Conservation (phyloP, 1,284 basidiomycete genomes). For the Ganoderma multipileum region DNA sequence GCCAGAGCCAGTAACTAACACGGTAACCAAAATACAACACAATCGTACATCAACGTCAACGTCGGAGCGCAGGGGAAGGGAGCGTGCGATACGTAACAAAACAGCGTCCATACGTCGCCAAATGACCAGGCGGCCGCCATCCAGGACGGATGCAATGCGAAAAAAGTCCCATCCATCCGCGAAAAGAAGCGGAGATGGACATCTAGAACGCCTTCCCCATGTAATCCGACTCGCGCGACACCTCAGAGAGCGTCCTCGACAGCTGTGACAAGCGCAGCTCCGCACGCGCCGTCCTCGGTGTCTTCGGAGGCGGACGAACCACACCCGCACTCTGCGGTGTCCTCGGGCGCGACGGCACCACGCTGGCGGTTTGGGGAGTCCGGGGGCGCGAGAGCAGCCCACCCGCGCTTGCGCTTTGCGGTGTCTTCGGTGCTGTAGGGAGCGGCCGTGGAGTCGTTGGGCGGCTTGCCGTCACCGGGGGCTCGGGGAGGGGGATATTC, state of each 20-base stretch:
- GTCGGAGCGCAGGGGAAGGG: too few relatives aligned
- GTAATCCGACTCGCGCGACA: slow-evolving; percentile 20
- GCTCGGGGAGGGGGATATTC: slow-evolving; percentile 8
- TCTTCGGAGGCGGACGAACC: neutral
- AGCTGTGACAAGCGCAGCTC: slow-evolving; percentile 26
- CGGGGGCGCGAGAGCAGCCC: slow-evolving; percentile 1
- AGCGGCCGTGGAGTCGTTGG: neutral
- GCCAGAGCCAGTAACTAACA: neutral
- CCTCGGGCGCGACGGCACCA: slow-evolving; percentile 7
- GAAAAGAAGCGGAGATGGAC: neutral
- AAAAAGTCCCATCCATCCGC: neutral
- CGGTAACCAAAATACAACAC: neutral
- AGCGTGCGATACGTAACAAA: neutral
- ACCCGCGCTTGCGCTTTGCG: neutral
- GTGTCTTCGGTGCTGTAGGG: slow-evolving; percentile 9
- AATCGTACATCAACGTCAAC: neutral
- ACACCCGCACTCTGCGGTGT: slow-evolving; percentile 11
- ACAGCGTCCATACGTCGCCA: neutral
- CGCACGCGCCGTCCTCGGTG: slow-evolving; percentile 9
- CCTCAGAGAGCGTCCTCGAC: slow-evolving; percentile 26
- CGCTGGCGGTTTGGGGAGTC: slow-evolving; percentile 13
- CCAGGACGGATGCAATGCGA: neutral
- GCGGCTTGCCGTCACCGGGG: neutral
- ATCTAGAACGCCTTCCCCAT: neutral
- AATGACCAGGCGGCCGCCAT: neutral